phyloP scores from a whole-genome alignment of 2,329 filamentous ascomycete species.

The Colletotrichum sp. region DNA sequence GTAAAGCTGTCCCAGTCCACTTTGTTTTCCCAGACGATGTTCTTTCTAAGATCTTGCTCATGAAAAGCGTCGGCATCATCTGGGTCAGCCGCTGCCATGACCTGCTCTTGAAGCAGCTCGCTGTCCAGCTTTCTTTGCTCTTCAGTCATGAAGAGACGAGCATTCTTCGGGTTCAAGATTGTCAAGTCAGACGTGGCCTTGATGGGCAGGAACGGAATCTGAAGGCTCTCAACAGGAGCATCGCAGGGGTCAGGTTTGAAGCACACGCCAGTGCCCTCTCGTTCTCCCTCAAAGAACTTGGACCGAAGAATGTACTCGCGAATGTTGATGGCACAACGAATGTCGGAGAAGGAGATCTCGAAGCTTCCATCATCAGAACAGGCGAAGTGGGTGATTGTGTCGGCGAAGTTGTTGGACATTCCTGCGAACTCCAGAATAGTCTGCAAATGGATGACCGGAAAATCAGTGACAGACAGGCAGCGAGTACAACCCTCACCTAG shows the following conservation, averaged over 20 bases:
- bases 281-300: neutral
- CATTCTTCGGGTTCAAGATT: neutral
- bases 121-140: neutral
- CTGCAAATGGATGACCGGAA: neutral
- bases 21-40: slow-evolving; percentile 12
- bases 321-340: neutral
- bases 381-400: slow-evolving; percentile 4
- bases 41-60: neutral
- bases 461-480: slow-evolving; percentile 3
- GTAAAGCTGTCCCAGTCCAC: neutral
- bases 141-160: neutral
- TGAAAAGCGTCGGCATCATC: neutral
- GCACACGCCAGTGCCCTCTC: neutral
- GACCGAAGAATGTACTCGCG: neutral
- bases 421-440: neutral
- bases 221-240: neutral
- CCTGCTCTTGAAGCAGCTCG: neutral
- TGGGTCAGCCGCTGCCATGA: neutral
- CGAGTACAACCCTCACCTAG: neutral
- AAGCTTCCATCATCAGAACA: slow-evolving; percentile 1
- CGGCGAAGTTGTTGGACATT: neutral
- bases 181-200: neutral
- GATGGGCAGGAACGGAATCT: neutral
- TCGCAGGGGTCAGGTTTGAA: slow-evolving; percentile 3
- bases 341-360: slow-evolving; percentile 3